Conservation (phyloP, 1,139 yeast species). For the Sporopachydermia cereana region DNA sequence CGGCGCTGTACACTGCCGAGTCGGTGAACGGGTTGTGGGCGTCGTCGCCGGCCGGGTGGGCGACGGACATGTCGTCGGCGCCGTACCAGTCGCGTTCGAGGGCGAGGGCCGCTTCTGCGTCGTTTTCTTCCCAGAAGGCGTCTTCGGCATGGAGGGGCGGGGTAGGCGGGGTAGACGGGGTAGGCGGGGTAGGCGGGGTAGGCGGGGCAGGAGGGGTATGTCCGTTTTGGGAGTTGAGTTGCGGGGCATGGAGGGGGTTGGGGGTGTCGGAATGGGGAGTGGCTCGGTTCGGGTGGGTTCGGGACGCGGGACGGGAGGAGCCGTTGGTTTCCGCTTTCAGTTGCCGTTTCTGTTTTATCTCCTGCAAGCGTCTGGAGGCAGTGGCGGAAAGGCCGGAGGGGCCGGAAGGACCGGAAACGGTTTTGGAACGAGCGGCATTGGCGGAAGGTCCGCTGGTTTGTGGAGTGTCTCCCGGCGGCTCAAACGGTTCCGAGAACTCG, state of each 20-base stretch:
- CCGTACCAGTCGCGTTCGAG: slow-evolving; percentile 29
- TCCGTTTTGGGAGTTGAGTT: background rate
- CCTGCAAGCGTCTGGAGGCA: slow-evolving; percentile 15
- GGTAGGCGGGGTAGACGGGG: slow-evolving; percentile 4
- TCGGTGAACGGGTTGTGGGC: slow-evolving; percentile 23
- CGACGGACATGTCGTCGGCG: slow-evolving; percentile 21
- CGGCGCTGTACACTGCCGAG: slow-evolving; percentile 14
- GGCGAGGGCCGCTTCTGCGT: slow-evolving; percentile 9
- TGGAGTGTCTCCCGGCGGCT: too few relatives aligned
- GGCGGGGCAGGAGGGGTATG: background rate
- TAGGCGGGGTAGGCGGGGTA: slow-evolving; percentile 3
- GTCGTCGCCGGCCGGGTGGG: slow-evolving; percentile 26
- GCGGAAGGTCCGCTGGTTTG: too few relatives aligned
- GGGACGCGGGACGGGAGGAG: too few relatives aligned
- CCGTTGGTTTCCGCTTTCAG: background rate
- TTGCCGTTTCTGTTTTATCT: slow-evolving; percentile 14
- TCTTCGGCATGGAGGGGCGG: slow-evolving; percentile 8
- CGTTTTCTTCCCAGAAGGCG: slow-evolving; percentile 7
- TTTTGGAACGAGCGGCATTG: too few relatives aligned
- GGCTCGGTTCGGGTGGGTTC: too few relatives aligned
- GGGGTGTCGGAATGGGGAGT: too few relatives aligned
- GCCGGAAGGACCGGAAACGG: too few relatives aligned
- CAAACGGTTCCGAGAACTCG: too few relatives aligned
- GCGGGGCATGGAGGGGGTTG: too few relatives aligned
- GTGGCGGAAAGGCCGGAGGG: slow-evolving; percentile 11